Base-by-base conservation (phyloP, 257 asterid species). In the Ehretia macrophylla region DNA sequence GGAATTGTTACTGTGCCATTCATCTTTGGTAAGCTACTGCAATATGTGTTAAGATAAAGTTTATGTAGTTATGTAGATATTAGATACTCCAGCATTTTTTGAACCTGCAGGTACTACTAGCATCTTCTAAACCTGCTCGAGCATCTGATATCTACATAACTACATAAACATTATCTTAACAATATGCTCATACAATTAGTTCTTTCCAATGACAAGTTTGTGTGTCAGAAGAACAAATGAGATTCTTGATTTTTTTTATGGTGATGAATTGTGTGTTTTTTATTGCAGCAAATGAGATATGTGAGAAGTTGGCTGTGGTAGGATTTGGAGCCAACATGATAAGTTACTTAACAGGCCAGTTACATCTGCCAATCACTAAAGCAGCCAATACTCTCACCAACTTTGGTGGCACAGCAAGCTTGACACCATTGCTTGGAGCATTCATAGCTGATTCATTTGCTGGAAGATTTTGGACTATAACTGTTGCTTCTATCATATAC, bases 1-100 rank as follows among this genome's bases (percentile, higher is more conserved):
- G 95, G 97, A 56, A 67, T 79, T 10, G 71, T 89, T 68, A 86
- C 97, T 17, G 86, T 89, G 97, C 97, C 97, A 44, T 89, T 89
- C 83, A 89, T 89, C 54, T 89, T 89, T 55, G 87, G 97, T 88
- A 81, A 73, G 84, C 52, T 55, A 6, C 35, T 27, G 35, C 35
- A 27, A 3, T 27, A 27, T 27, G 6, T 68, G 9, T 11, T 45
- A 20, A 9, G 14, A 27, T 11, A 8, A 61, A 44, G 18, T 14
- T 10, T 46, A 17, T 17, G 9, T 20, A 39, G 14, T 17, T 4
- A 8, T 17, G 37, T 3, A 14, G 20, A 27, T 17, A n/a, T n/a
- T n/a, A n/a, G n/a, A n/a, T n/a, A n/a, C n/a, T n/a, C n/a, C n/a
- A n/a, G n/a, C n/a, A n/a, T n/a, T n/a, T n/a, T n/a, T n/a, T n/a